These are phyloP conservation scores for Ananas comosus DNA, from an alignment of 176 grass and related monocot species.

Conservation along the genomic window DNA sequence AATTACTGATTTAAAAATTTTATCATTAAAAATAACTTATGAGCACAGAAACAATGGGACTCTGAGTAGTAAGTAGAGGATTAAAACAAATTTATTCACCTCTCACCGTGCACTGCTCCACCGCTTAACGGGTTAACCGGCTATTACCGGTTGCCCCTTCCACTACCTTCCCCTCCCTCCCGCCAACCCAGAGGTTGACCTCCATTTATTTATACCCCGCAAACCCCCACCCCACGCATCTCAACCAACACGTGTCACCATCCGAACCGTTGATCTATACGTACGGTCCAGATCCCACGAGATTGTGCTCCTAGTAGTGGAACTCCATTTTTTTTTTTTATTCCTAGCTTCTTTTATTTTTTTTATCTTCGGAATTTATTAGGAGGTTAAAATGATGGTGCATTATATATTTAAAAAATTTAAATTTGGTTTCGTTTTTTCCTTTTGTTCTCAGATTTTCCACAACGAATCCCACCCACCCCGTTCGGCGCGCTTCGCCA, in stretches of 20 bases:
- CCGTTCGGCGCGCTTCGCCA: constrained; percentile 13
- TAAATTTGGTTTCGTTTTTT: neutral
- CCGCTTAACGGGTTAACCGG: neutral
- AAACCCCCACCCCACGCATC: neutral
- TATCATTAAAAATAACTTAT: no score
- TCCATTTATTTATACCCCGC: neutral
- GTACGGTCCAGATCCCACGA: no score
- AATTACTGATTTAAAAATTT: no score
- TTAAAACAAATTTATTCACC: neutral
- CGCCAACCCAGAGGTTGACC: neutral
- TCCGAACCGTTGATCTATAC: no score
- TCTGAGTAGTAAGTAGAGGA: no score
- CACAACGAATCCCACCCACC: constrained; percentile 32
- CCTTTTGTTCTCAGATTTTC: constrained; percentile 15
- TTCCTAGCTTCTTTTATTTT: constrained; percentile 11
- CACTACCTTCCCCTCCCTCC: neutral
- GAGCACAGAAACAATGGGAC: no score
- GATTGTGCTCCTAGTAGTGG: no score
- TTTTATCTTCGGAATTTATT: constrained; percentile 4
- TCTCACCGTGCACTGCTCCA: neutral
- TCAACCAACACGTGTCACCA: no score
- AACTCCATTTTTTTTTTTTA: neutral
- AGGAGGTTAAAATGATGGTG: neutral
- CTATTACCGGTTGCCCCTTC: neutral
- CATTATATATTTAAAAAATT: neutral